Evolutionary conservation across 1,284 basidiomycete genomes (phyloP), one percentile per base, ranked within the genome.

Genomic region (Irpex lacteus): DNA sequence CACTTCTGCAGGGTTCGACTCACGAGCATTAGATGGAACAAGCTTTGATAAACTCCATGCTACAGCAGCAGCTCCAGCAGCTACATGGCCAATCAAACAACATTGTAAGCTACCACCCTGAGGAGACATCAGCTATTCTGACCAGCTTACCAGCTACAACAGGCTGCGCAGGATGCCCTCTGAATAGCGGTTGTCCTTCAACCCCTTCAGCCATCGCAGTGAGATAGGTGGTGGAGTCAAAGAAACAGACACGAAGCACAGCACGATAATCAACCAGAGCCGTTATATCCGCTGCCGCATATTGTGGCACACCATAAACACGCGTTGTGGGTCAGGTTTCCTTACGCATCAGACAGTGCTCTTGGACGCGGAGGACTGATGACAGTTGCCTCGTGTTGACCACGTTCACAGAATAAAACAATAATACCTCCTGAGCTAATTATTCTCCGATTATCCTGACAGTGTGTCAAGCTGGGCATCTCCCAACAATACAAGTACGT

Each of bases 21-120:
- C 55, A 68, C 69, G 63, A 37, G 64, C 40, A 32, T 64, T 52
- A 40, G 61, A 49, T 21, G 75, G 74, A 57, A 70, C 59, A 26
- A 67, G 60, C 19, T 60, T 40, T 19, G 64, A 63, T 13, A 69
- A 13, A 19, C 66, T 38, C 40, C 67, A 63, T 40, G 67, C 70
- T 7, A 57, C 56, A 4, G 68, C 49, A 2, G 67, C 70, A 34
- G 66, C 70, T 6, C 63, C 66, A 21, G 66, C 65, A 34, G 66
- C 70, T 71, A 61, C 13, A 18, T 53, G 4, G 38, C 6, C 50
- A 53, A 19, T 4, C 26, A 4, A 26, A 2, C 26, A 26, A 4
- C 26, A 26, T 26, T 26, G 26, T 26, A 26, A 26, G 26, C 26
- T 26, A 26, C 26, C 26, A 26, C 26, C 26, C 26, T 26, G 26